Base-by-base conservation (phyloP, 306 rosid genomes). In the Cicer chorassanicum region DNA sequence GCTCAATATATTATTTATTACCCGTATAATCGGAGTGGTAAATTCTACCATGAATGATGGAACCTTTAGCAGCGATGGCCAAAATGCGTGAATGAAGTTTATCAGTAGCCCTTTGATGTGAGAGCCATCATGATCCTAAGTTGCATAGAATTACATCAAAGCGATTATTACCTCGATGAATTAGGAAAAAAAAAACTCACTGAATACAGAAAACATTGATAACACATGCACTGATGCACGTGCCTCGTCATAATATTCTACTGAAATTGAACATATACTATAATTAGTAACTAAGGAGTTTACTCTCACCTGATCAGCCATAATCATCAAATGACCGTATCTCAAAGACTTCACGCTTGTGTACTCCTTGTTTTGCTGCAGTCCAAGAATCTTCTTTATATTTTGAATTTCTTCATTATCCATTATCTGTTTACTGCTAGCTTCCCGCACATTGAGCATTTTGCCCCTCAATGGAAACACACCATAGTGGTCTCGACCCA, bases 321-420 rank as follows among this genome's bases (percentile, higher is more conserved):
- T 93, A 24, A 93, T 93, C 98, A 93, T 93, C 79, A 93, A 78
- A 76, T 92, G 97, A 13, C 98, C 98, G 57, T 93, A 93, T 93
- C 98, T 91, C 77, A 94, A 66, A 57, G 98, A 84, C 81, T 86
- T 90, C 18, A 83, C 83, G 39, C 4, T 88, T 41, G 39, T 63
- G 77, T 94, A 94, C 74, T 91, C 90, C 75, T 94, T 94, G 67
- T 88, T 88, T 82, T 94, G 97, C 78, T 94, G 98, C 80, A 94
- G 85, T 21, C 98, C 98, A 7, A 94, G 97, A 81, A 91, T 90
- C 82, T 91, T 88, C 82, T 94, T 94, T 44, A 94, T 88, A 82
- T 85, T 90, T 61, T 92, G 92, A 74, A 94, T 91, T 81, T 94
- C 98, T 78, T 91, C 93, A 38, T 94, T 94, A 50, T 94, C 97